Percentiles rank a stretch among this genome's conserved stretches.
Conservation (phyloP, 306 rosid species). For the Luffa aegyptiaca region DNA sequence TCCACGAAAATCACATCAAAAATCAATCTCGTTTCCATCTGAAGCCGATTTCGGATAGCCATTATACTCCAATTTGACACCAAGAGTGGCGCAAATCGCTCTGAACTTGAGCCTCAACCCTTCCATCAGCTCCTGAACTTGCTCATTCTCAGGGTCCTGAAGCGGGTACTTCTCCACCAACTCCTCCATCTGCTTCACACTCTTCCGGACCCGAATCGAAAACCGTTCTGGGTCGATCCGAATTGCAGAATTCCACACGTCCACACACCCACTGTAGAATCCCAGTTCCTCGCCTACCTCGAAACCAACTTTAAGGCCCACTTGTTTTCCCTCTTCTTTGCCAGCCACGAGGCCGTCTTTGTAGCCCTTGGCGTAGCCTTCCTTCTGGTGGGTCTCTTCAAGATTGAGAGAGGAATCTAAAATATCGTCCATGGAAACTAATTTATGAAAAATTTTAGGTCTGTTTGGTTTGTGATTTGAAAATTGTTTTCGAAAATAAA, state of each 20-base stretch:
- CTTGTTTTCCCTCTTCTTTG: slow-evolving; percentile 47
- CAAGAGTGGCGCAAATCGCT: slow-evolving; percentile 51
- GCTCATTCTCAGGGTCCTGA: slow-evolving; percentile 52
- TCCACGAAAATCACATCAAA: slow-evolving; percentile 20
- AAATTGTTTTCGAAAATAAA: too few species aligned
- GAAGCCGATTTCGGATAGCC: slow-evolving; percentile 43
- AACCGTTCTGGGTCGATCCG: slow-evolving; percentile 36
- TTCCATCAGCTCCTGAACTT: slow-evolving; percentile 56
- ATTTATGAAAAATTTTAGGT: too few species aligned
- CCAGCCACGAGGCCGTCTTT: slow-evolving; percentile 41
- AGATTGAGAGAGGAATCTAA: slow-evolving; percentile 48
- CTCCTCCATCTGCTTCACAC: slow-evolving; percentile 56
- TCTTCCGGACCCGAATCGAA: slow-evolving; percentile 36
- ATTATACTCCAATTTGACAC: slow-evolving; percentile 49
- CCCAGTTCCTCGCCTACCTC: slow-evolving; percentile 74
- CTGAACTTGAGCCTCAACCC: slow-evolving; percentile 61
- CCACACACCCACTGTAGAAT: slow-evolving; percentile 58
- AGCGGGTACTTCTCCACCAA: slow-evolving; percentile 48
- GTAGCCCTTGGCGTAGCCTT: slow-evolving; percentile 62
- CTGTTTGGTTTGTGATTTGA: too few species aligned
- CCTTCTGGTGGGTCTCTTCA: slow-evolving; percentile 53
- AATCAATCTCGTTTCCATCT: slow-evolving; percentile 29
- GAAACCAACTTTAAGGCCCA: slow-evolving; percentile 69
- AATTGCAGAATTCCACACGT: slow-evolving; percentile 41
- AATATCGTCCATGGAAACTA: slow-evolving; percentile 33